These are phyloP conservation scores for Dunaliella sp. DNA, from an alignment of 139 green algal genomes.

Conservation along the genomic window DNA sequence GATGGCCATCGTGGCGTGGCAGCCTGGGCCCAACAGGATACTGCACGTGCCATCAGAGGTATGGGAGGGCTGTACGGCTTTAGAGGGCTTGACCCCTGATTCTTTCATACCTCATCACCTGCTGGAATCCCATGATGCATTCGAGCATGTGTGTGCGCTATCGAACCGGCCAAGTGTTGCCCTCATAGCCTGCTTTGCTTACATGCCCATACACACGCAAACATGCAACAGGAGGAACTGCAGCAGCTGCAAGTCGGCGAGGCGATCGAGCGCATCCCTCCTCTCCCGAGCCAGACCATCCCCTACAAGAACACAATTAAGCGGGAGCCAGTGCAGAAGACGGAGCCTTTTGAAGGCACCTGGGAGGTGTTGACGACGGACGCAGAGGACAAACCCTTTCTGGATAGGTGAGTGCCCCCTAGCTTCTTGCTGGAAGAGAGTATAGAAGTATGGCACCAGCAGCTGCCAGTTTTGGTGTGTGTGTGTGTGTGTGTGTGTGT, in stretches of 20 bases:
- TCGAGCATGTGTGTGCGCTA: no score
- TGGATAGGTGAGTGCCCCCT: slow-evolving; percentile 61
- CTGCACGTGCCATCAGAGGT: slow-evolving; percentile 77
- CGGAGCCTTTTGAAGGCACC: slow-evolving; percentile 50
- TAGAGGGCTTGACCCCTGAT: no score
- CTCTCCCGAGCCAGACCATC: slow-evolving; percentile 25
- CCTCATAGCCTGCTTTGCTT: no score
- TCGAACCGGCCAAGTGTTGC: no score
- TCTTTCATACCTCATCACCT: no score
- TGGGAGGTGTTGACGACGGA: slow-evolving; percentile 66
- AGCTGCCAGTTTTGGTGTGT: no score
- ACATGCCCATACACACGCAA: no score
- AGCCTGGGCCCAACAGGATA: slow-evolving; percentile 84
- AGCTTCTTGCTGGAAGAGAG: no score
- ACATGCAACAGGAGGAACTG: slow-evolving; percentile 73
- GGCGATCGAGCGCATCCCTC: slow-evolving; percentile 49
- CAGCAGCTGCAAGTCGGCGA: slow-evolving; percentile 41
- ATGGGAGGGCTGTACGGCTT: no score
- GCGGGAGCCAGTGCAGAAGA: not conserved
- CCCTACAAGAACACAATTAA: slow-evolving; percentile 20
- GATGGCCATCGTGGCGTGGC: slow-evolving; percentile 95
- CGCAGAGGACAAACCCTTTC: slow-evolving; percentile 47
- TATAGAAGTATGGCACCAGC: no score
- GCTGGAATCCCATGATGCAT: no score
- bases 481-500: no score